Evolutionary conservation across 192 early-diverging fungal species (phyloP).

Genomic region (Funneliformis geosporum): DNA sequence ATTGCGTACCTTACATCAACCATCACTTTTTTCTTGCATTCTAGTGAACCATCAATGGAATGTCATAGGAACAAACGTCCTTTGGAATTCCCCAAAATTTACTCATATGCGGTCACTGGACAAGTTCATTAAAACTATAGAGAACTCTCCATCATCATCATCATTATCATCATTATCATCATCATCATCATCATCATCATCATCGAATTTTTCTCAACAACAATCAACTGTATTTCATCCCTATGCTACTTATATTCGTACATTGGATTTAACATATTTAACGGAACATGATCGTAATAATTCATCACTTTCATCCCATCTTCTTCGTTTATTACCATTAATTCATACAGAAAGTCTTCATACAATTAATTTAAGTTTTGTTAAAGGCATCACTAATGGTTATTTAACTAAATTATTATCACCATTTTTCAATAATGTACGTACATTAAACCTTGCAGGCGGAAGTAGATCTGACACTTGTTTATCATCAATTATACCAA

Average conservation of each 20-base stretch:
- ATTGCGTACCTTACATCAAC: constrained; percentile 18
- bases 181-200: constrained; percentile 15
- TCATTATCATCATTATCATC: constrained; percentile 4
- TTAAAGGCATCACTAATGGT: constrained; percentile 34
- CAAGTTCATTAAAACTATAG: constrained; percentile 31
- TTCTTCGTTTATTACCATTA: constrained; percentile 26
- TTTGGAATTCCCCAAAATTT: constrained; percentile 30
- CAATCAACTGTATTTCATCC: constrained; percentile 15
- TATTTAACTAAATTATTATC: constrained; percentile 31
- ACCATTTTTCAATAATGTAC: constrained; percentile 19
- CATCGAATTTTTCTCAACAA: neutral
- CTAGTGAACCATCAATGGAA: constrained; percentile 32
- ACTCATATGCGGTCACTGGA: constrained; percentile 33
- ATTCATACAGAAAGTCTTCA: constrained; percentile 28
- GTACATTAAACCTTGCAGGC: constrained; percentile 29
- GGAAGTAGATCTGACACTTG: constrained; percentile 26
- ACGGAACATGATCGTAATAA: constrained; percentile 33
- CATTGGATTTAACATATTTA: constrained; percentile 22
- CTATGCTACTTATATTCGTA: constrained; percentile 25
- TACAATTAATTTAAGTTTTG: constrained; percentile 25
- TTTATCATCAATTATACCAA: constrained; percentile 23
- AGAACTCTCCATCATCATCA: constrained; percentile 13
- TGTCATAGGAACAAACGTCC: constrained; percentile 20
- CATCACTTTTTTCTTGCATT: constrained; percentile 30
- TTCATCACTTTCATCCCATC: constrained; percentile 28